Evolutionary conservation across 2,329 filamentous ascomycete species (phyloP), one percentile per base, ranked within the genome.

Genomic region (Ophiostoma montium): DNA sequence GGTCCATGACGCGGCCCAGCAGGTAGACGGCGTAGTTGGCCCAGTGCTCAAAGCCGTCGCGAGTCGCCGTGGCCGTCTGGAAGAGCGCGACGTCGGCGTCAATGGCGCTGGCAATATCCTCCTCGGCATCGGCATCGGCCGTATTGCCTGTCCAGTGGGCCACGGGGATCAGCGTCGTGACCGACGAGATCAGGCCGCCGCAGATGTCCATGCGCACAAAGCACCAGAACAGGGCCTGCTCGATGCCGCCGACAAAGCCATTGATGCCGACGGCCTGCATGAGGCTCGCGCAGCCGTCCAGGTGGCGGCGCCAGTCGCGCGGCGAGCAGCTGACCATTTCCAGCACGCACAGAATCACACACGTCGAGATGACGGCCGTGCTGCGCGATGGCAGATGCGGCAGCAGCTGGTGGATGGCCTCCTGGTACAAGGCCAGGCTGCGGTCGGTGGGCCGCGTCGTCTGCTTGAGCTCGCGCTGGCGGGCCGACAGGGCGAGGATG

Each of bases 11-110:
- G 9, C 16, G 35, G 3, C n/a, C 35, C 16, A 38, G 9, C 1
- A 80, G 65, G 53, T 74, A 80, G 2, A 80, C 74, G 8, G 75
- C 67, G 54, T 74, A 75, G 55, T 79, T 79, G 31, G 76, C 76
- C 53, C 76, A 70, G 67, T 73, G 75, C 54, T 80, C 76, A 5
- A 38, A 38, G 16, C 70, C 65, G 10, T 61, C 63, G 55, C 54
- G 52, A 15, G 50, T n/a, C 15, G 50, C 35, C 10, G 6, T 35
- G 19, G 15, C 15, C 9, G 16, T 12, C 33, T 59, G 58, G 55
- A 70, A 65, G 49, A 70, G 54, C 63, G 59, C 19, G 63, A 63
- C 7, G 63, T 61, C 0, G 67, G 63, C 3, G 72, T 38, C 35
- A 63, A 35, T 35, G 5, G 9, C 32, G 32, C 7, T 11, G 32